These are phyloP conservation scores for Cladochytrium replicatum DNA, from an alignment of 192 early-diverging fungal genomes.

Conservation along the genomic window DNA sequence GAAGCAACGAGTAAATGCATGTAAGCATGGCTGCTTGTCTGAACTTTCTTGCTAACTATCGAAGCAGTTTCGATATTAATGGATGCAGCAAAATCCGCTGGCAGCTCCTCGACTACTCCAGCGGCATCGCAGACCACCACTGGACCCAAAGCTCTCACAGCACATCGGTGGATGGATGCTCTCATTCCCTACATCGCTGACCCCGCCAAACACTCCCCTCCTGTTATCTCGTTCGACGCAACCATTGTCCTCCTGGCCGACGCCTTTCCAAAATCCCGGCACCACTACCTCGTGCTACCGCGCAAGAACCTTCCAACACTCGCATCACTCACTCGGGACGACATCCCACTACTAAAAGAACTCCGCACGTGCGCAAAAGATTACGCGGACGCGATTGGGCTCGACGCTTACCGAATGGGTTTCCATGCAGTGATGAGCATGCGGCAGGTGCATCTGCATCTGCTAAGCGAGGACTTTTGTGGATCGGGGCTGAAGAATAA, in stretches of 20 bases:
- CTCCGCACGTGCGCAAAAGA: no score
- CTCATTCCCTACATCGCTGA: constrained; percentile 26
- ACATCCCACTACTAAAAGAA: constrained; percentile 21
- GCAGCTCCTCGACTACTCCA: no score
- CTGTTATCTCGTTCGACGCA: constrained; percentile 29
- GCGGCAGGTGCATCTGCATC: constrained; percentile 53
- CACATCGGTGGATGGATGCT: constrained; percentile 18
- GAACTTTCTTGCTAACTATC: no score
- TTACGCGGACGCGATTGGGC: constrained; percentile 14
- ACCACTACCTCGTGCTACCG: constrained; percentile 46
- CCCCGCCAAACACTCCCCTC: constrained; percentile 24
- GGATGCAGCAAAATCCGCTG: no score
- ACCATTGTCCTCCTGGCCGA: constrained; percentile 41
- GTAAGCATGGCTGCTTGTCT: no score
- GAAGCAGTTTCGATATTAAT: no score
- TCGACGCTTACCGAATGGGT: constrained; percentile 41
- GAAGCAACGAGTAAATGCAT: no score
- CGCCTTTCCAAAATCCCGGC: constrained; percentile 38
- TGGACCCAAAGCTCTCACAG: neutral
- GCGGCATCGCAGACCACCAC: no score
- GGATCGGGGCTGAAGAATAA: constrained; percentile 40
- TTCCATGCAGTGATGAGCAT: constrained; percentile 55
- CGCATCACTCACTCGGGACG: constrained; percentile 12
- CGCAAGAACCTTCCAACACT: constrained; percentile 28
- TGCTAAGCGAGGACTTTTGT: constrained; percentile 52